These are phyloP conservation scores for Guadua angustifolia DNA, from an alignment of 176 grass and related monocot species.

Conservation along the genomic window DNA sequence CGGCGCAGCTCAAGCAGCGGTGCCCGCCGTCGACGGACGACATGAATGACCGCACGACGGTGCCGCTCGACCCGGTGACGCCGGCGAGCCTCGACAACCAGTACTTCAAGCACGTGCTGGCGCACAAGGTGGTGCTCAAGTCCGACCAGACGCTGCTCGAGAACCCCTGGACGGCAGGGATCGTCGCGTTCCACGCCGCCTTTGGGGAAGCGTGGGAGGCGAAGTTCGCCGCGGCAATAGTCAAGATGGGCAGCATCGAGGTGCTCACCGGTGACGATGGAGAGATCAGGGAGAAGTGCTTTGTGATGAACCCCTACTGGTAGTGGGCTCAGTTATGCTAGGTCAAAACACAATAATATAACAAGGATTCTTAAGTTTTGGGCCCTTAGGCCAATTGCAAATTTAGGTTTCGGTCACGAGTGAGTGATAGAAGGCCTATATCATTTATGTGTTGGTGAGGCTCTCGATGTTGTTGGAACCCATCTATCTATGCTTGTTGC, in stretches of 20 bases:
- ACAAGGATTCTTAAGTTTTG: not conserved
- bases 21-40: conserved; percentile 39
- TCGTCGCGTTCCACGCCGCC: conserved; percentile 40
- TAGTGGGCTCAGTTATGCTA: not conserved
- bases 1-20: conserved; percentile 37
- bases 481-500: not conserved
- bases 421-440: not conserved
- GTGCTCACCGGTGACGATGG: conserved; percentile 48
- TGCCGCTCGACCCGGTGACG: conserved; percentile 30
- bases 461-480: not conserved
- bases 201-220: conserved; percentile 11
- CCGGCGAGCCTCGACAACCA: conserved; percentile 46
- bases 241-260: conserved; percentile 48
- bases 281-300: conserved; percentile 53
- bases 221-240: conserved; percentile 49
- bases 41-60: conserved; percentile 21
- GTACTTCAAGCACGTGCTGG: conserved; percentile 54
- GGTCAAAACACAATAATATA: conserved; percentile 8
- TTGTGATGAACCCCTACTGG: conserved; percentile 34
- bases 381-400: not conserved
- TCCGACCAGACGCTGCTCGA: conserved; percentile 60
- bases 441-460: not conserved
- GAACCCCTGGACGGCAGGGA: conserved; percentile 12
- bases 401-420: not conserved
- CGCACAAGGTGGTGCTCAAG: conserved; percentile 41